Evolutionary conservation across 2,329 filamentous ascomycete species (phyloP), one percentile per base, ranked within the genome.

Genomic region (Penicillium crustosum): DNA sequence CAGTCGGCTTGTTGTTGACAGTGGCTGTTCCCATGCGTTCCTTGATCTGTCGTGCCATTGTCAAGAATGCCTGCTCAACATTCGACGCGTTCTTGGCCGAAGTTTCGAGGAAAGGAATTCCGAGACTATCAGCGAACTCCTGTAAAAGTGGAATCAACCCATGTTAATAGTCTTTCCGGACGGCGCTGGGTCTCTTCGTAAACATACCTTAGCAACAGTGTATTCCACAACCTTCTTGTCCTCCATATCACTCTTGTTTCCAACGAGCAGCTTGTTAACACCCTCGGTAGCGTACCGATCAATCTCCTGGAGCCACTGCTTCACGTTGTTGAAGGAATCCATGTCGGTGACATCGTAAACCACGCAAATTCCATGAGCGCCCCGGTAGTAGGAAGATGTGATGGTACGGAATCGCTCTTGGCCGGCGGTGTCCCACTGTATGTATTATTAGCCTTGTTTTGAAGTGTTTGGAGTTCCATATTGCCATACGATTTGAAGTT

Each of bases 211-310:
- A 70, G 94, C 94, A 68, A 97, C 94, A 65, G 92, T 96, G 86
- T 99, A 99, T 79, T 99, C 94, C 62, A 99, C 94, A 41, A 97
- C 94, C 85, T 97, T 99, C 90, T 99, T 99, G 82, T 99, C 94
- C 60, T 93, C 88, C 92, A 99, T 97, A 90, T 99, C 94, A 81
- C 92, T 96, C 89, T 99, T 99, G 89, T 99, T 99, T 75, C 94
- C 94, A 63, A 99, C 93, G 62, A 99, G 88, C 67, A 99, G 86
- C 86, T 99, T 99, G 87, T 99, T 99, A 75, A 99, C 94, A 66
- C 94, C 94, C 81, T 99, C 94, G 68, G 94, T 99, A 70, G 94
- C 94, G 74, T 99, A 97, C 78, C 94, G 89, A 83, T 99, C 94
- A 71, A 99, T 99, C 83, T 99, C 94, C 80, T 99, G 94, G 62